Evolutionary conservation across 1,284 basidiomycete species (phyloP).

Genomic region (Golubevia sp.): DNA sequence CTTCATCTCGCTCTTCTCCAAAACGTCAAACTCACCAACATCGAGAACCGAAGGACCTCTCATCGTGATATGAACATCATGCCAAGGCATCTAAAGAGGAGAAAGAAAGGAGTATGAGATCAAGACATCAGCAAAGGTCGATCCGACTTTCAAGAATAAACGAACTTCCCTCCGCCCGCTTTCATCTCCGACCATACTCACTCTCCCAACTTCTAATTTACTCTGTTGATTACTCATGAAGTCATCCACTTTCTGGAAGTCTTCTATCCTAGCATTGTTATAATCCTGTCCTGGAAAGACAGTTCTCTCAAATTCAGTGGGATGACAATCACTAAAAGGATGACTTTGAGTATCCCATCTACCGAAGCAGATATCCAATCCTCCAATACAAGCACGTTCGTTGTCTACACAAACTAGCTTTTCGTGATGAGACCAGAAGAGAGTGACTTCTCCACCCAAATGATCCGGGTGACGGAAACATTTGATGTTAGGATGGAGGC

Average conservation of each 20-base stretch:
- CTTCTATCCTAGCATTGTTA: conserved; percentile 70
- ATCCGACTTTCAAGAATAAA: too few relatives aligned
- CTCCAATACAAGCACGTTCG: conserved; percentile 69
- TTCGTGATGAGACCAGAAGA: conserved; percentile 62
- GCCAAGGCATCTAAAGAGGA: conserved; percentile 59
- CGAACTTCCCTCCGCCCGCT: too few relatives aligned
- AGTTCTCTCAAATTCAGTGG: conserved; percentile 76
- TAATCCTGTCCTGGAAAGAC: conserved; percentile 87
- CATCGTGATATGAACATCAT: conserved; percentile 71
- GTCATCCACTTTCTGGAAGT: conserved; percentile 77
- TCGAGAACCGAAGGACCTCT: conserved; percentile 82
- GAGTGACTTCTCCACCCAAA: conserved; percentile 21
- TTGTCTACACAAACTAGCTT: conserved; percentile 76
- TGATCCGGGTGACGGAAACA: conserved; percentile 68
- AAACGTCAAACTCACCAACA: too few relatives aligned
- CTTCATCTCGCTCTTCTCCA: too few relatives aligned
- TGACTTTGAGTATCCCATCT: conserved; percentile 75
- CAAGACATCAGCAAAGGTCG: too few relatives aligned
- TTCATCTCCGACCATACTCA: too few relatives aligned
- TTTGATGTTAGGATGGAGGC: conserved; percentile 81
- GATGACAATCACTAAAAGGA: conserved; percentile 66
- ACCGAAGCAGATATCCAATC: conserved; percentile 89
- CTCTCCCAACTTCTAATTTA: conserved; percentile 69
- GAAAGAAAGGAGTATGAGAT: too few relatives aligned
- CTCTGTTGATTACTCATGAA: conserved; percentile 77